Percentiles rank a stretch among this genome's conserved stretches.
Conservation (phyloP, 208 protist genomes). For the Phytomonas sp. region DNA sequence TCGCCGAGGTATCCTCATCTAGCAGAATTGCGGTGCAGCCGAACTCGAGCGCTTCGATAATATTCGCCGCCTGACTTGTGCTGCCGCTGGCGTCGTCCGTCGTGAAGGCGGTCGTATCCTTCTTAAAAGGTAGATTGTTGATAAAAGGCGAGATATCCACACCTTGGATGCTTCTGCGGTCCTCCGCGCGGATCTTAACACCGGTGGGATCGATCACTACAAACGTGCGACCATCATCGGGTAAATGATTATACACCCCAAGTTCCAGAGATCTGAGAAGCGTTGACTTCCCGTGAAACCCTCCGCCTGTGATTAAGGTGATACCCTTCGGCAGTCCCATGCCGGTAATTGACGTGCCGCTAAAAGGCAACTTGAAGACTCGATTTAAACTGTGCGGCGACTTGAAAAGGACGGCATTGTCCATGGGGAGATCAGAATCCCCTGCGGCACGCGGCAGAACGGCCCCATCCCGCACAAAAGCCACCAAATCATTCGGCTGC, state of each 20-base stretch:
- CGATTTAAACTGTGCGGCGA: conserved; percentile 57
- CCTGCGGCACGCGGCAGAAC: conserved; percentile 87
- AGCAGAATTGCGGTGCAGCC: conserved; percentile 81
- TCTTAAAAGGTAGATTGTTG: conserved; percentile 76
- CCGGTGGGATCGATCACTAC: conserved; percentile 77
- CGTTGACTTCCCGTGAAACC: conserved; percentile 95
- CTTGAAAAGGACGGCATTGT: conserved; percentile 44
- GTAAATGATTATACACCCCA: conserved; percentile 92
- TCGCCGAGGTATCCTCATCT: conserved; percentile 95
- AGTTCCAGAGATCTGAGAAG: conserved; percentile 87
- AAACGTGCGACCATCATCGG: conserved; percentile 88
- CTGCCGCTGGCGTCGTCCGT: conserved; percentile 85
- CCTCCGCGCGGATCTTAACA: conserved; percentile 92
- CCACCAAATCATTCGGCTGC: conserved; percentile 33
- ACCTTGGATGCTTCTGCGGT: conserved; percentile 74
- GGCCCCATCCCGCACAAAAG: conserved; percentile 89
- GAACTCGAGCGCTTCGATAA: conserved; percentile 92
- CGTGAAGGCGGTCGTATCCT: conserved; percentile 51
- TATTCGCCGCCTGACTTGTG: conserved; percentile 90
- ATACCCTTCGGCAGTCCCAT: conserved; percentile 90
- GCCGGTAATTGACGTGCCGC: conserved; percentile 40
- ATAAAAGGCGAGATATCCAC: conserved; percentile 94
- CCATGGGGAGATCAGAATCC: conserved; percentile 74
- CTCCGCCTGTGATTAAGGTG: conserved; percentile 92
- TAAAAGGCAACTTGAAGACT: conserved; percentile 68